Evolutionary conservation across 768 basidiomycete genomes (phyloP).

Genomic region (Collybia sp.): DNA sequence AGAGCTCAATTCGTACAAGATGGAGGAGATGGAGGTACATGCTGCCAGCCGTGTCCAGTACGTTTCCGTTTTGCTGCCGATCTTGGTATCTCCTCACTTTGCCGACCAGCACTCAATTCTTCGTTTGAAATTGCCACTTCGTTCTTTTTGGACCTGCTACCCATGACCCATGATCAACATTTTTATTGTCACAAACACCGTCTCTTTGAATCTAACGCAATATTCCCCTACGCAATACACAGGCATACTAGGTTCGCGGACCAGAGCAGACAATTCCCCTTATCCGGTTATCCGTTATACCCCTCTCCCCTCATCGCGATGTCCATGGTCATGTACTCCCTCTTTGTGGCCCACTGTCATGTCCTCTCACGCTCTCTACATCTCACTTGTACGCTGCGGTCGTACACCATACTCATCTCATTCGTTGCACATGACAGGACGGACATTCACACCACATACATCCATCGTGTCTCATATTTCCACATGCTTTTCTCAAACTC

Average conservation of each 20-base stretch:
- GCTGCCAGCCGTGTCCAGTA: constrained; percentile 88
- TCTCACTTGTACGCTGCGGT: constrained; percentile 9
- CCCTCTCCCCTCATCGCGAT: constrained; percentile 7
- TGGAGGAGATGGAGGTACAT: constrained; percentile 99
- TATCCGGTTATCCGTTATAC: constrained; percentile 7
- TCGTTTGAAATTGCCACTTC: constrained; percentile 49
- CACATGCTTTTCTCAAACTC: constrained; percentile 8
- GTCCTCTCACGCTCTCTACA: constrained; percentile 7
- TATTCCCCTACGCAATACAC: constrained; percentile 6
- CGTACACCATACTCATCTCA: constrained; percentile 16
- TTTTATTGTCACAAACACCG: constrained; percentile 9
- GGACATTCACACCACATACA: constrained; percentile 20
- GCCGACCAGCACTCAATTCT: constrained; percentile 72
- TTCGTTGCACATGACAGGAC: constrained; percentile 22
- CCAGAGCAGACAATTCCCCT: too few species aligned
- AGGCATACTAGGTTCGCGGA: too few species aligned
- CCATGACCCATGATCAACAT: constrained; percentile 10
- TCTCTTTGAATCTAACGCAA: constrained; percentile 15
- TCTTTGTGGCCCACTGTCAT: background rate
- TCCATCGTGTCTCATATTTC: constrained; percentile 15
- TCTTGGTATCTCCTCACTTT: constrained; percentile 5
- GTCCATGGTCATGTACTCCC: constrained; percentile 1
- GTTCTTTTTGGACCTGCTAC: constrained; percentile 23
- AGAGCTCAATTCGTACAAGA: constrained; percentile 97
- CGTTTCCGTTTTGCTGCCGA: constrained; percentile 24